Percentiles rank a stretch among this genome's conserved stretches.
Conservation (phyloP, 345 rosid genomes). For the Turnera subulata region DNA sequence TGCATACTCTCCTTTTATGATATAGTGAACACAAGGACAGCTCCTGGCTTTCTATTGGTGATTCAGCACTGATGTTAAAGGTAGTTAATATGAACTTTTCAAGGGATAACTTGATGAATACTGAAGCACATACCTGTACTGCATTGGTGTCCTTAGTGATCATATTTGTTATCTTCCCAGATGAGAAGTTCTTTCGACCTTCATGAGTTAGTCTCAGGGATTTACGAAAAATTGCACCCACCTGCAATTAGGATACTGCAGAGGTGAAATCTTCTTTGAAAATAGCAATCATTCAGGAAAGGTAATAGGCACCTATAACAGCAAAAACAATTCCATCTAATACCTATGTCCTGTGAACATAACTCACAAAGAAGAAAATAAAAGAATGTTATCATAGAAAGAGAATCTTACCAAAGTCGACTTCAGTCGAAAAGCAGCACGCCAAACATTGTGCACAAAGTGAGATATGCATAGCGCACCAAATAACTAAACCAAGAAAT, state of each 20-base stretch:
- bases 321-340: too few relatives aligned
- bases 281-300: not conserved
- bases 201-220: conserved; percentile 30
- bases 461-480: conserved; percentile 28
- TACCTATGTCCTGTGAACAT: too few relatives aligned
- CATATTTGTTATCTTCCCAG: conserved; percentile 33
- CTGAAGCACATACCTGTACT: conserved; percentile 23
- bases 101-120: too few relatives aligned
- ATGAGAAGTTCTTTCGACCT: conserved; percentile 23
- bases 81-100: too few relatives aligned
- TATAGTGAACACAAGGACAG: too few relatives aligned
- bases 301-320: too few relatives aligned
- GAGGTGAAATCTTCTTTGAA: not conserved
- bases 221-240: conserved; percentile 34
- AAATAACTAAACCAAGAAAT: conserved; percentile 44
- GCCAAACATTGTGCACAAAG: conserved; percentile 30
- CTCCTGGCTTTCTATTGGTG: too few relatives aligned
- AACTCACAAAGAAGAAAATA: too few relatives aligned
- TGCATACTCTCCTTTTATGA: too few relatives aligned
- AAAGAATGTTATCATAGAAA: too few relatives aligned
- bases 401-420: conserved; percentile 26
- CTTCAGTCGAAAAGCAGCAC: conserved; percentile 23
- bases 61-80: too few relatives aligned
- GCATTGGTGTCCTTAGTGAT: conserved; percentile 29
- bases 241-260: conserved; percentile 8